Base-by-base conservation (phyloP, 768 basidiomycete genomes). In the Tylopilus sp. region DNA sequence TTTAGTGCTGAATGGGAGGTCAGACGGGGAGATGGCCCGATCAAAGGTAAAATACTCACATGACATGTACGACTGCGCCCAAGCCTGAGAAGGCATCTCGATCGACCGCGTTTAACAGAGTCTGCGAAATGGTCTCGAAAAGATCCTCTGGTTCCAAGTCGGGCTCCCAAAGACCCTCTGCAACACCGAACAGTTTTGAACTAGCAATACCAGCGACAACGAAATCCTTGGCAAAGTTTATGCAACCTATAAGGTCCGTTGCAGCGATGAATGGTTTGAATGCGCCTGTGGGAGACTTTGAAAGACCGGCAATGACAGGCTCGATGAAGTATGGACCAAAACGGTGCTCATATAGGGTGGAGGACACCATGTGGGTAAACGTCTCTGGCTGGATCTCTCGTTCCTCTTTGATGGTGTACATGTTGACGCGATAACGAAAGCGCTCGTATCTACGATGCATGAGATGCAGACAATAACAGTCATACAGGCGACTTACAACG, bases 381-480 rank as follows among this genome's bases (percentile, higher is more conserved):
- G 93, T 92, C 76, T 94, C 87, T 40, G 97, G 97, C 61, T 92
- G 86, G 63, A 99, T 97, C 66, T 96, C 87, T 57, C 96, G 84
- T 68, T 97, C 96, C 72, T 99, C 96, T 73, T 99, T 99, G 80
- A 99, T 98, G 29, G 92, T 90, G 74, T 98, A 98, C 92, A 98
- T 95, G 77, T 99, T 99, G 53, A 96, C 88, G 59, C 94, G 82
- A 74, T 88, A 95, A 48, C 97, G 86, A 66, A 98, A 87, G 36
- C 84, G 82, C 71, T 98, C 96, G 60, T 84, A 87, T 53, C 95
- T 97, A 48, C 25, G 44, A 37, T 56, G 36, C 41, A 42, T 50
- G 36, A 50, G 54, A 48, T 46, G 21, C 31, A 12, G 43, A 47
- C 25, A 28, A 40, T 46, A 29, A 16, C 29, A 43, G 19, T 41